Evolutionary conservation across 2,329 filamentous ascomycete species (phyloP).

Genomic region (Chlorencoelia australis): DNA sequence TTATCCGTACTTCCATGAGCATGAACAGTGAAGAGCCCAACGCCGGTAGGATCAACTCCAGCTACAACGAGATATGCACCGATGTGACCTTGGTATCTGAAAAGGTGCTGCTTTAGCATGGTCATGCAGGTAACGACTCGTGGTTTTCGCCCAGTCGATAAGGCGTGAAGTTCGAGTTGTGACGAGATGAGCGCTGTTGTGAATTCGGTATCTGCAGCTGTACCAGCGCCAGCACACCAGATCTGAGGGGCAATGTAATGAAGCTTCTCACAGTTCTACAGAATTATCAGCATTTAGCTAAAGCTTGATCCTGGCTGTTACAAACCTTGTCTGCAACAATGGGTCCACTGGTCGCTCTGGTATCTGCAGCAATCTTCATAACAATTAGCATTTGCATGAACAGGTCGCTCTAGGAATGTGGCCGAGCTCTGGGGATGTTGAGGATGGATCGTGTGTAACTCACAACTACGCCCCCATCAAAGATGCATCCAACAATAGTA

Average conservation of each 20-base stretch:
- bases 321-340: constrained; percentile 94
- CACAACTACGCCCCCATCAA: constrained; percentile 90
- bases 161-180: constrained; percentile 92
- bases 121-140: constrained; percentile 99
- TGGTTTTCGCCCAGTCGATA: constrained; percentile 92
- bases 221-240: constrained; percentile 97
- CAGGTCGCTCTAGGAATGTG: background rate
- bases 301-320: background rate
- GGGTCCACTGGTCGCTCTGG: constrained; percentile 88
- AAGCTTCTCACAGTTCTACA: constrained; percentile 94
- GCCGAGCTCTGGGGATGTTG: background rate
- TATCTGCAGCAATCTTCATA: constrained; percentile 85
- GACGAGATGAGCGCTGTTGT: constrained; percentile 97
- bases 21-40: constrained; percentile 94
- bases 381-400: constrained; percentile 14
- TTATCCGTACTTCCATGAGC: constrained; percentile 98
- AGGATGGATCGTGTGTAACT: constrained; percentile 28
- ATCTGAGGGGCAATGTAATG: constrained; percentile 98
- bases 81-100: constrained; percentile 96
- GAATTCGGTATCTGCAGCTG: constrained; percentile 97
- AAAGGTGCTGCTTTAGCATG: constrained; percentile 97
- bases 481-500: constrained; percentile 96
- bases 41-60: constrained; percentile 89
- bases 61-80: constrained; percentile 96
- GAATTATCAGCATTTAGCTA: constrained; percentile 2